Conservation (phyloP, 371 early-diverging fungal species). For the Blyttiomyces sp. region DNA sequence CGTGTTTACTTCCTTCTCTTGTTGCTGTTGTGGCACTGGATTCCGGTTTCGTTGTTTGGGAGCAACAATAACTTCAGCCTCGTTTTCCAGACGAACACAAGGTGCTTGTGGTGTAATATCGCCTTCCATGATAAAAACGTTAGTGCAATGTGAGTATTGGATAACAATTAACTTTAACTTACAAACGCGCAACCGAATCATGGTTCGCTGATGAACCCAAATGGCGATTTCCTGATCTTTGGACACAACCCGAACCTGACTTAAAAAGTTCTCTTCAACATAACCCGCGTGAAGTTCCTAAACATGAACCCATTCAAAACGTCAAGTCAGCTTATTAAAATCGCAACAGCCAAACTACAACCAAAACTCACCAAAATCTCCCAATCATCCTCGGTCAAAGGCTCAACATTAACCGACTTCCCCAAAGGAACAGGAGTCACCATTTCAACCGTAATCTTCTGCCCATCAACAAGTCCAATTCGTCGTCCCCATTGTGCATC, state of each 20-base stretch:
- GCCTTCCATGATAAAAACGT: slow-evolving; percentile 35
- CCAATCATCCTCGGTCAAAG: slow-evolving; percentile 80
- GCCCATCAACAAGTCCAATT: background rate
- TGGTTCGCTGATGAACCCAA: slow-evolving; percentile 73
- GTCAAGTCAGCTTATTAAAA: no score
- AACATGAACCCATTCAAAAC: no score
- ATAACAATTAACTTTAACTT: background rate
- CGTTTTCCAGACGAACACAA: slow-evolving; percentile 60
- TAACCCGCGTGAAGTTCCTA: slow-evolving; percentile 78
- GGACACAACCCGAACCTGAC: slow-evolving; percentile 71
- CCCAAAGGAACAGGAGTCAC: slow-evolving; percentile 56
- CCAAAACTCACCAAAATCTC: slow-evolving; percentile 67
- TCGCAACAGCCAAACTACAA: no score
- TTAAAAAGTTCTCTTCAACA: slow-evolving; percentile 73
- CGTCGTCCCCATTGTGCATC: no score
- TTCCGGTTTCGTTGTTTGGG: slow-evolving; percentile 60
- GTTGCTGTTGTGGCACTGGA: no score
- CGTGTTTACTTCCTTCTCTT: no score
- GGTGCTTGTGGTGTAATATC: slow-evolving; percentile 55
- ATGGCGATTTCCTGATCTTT: slow-evolving; percentile 64
- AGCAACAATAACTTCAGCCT: slow-evolving; percentile 76
- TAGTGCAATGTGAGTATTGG: background rate
- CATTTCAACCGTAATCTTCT: slow-evolving; percentile 63
- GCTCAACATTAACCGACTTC: slow-evolving; percentile 70
- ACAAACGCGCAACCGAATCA: slow-evolving; percentile 69